Evolutionary conservation across 176 grass and related monocot species (phyloP), one percentile per base, ranked within the genome.

Genomic region (Echinochloa phyllopogon): DNA sequence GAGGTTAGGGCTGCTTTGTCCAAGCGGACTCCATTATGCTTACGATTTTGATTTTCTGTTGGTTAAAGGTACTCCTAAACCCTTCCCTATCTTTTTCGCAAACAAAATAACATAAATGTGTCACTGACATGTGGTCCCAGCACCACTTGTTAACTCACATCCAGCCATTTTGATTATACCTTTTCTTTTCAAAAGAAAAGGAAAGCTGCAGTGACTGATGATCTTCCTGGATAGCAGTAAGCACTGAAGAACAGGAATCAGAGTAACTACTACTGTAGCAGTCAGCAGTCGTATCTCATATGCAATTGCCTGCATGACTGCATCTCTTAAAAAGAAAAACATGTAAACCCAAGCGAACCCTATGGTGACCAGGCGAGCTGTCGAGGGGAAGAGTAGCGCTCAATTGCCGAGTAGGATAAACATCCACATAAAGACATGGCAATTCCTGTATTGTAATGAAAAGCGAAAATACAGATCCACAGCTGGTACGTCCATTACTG

Each of bases 381-480:
- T n/a, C n/a, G 20, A 9, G 20, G 20, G 18, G 13, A 77, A 42
- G 1, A 38, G 33, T 8, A 29, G 40, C 14, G 20, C 51, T 52
- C 29, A 40, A 37, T 68, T 21, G 63, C 44, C 42, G 52, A 15
- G 36, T 11, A 44, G 11, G 10, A 55, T 3, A 53, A 65, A 52
- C 33, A 38, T 87, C 29, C 72, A 82, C 20, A 75, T 11, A 36
- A 64, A 84, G 48, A 36, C 39, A 79, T 1, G 15, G 7, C n/a
- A 20, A 40, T n/a, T 55, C 13, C 21, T 69, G 79, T 51, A 67
- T 83, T 86, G 74, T 84, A 87, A 83, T 60, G 33, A 45, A 58
- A 65, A 83, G 9, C n/a, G 6, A 79, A 74, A 86, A 75, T 9
- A 73, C 2, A 78, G 59, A n/a, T 83, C 39, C 55, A 77, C 41